Base-by-base conservation (phyloP, 106 monocot genomes). In the Xerophyta viscosa region DNA sequence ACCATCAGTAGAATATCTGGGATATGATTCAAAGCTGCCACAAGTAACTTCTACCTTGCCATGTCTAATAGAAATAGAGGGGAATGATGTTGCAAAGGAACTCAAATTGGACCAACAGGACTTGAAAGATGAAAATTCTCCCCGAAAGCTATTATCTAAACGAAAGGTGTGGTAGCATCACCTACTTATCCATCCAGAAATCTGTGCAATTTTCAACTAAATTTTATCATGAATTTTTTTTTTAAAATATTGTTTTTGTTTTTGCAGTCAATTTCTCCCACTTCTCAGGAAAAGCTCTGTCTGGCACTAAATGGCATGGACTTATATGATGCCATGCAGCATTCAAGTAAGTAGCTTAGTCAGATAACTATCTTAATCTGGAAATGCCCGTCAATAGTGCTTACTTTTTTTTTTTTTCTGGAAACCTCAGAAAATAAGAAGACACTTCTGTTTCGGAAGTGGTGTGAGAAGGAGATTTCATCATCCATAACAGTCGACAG, bases 221-320 rank as follows among this genome's bases (percentile, higher is more conserved):
- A 62, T 37, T 61, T 25, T 17, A n/a, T 7, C 1, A 1, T 36
- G 43, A 21, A 14, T 20, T 37, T 46, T 19, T 28, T 63, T 11
- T 27, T 28, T 4, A 15, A 27, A 13, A 15, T 37, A 22, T 15
- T 46, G 20, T 17, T 50, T 27, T 14, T 64, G n/a, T 20, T 30
- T 12, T 50, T 51, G 49, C 75, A 88, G 94, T 71, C 60, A 26
- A 75, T 79, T 30, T 88, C 94, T 60, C 88, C 88, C 46, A 78
- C 69, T 41, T 88, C 81, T 57, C 86, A 88, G 56, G 88, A 88
- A 71, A 94, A 70, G 31, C 84, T 88, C 45, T 76, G 70, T 29
- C 48, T 31, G 29, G 75, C 72, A 54, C 43, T 84, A 33, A 61
- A 68, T 58, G 57, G 39, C 9, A 57, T 67, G 20, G 58, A 83